These are phyloP conservation scores for Zymoseptoria tritici DNA, from an alignment of 2,329 filamentous ascomycete species.

Conservation along the genomic window DNA sequence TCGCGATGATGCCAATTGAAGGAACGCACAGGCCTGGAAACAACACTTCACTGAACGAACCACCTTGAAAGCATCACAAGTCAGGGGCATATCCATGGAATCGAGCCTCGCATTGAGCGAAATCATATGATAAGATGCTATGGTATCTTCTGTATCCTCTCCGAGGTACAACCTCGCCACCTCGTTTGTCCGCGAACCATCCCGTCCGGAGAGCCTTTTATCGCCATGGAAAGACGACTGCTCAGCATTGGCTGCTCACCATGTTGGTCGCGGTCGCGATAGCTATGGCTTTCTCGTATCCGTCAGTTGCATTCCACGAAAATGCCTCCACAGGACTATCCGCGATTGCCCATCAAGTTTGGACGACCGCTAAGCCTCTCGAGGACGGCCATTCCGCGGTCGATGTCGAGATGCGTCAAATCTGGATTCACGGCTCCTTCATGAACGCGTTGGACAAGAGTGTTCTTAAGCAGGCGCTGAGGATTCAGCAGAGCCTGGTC, in stretches of 20 bases:
- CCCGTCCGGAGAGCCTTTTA: conserved; percentile 58
- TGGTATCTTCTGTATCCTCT: conserved; percentile 61
- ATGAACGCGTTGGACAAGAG: conserved; percentile 65
- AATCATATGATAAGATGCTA: conserved; percentile 24
- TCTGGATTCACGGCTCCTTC: conserved; percentile 75
- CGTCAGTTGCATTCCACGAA: conserved; percentile 65
- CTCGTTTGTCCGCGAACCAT: conserved; percentile 56
- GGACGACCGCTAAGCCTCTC: conserved; percentile 47
- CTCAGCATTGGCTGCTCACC: conserved; percentile 66
- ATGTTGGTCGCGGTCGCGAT: conserved; percentile 66
- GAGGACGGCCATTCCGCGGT: conserved; percentile 40
- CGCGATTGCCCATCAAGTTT: conserved; percentile 69
- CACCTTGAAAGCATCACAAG: neutral
- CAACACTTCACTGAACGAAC: neutral
- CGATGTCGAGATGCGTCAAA: conserved; percentile 73
- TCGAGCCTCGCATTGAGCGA: neutral
- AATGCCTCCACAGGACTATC: conserved; percentile 65
- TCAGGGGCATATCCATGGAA: neutral
- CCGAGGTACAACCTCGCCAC: conserved; percentile 69
- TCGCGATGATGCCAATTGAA: neutral
- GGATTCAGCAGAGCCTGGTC: conserved; percentile 63
- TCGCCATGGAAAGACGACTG: conserved; percentile 62
- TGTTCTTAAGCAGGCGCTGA: conserved; percentile 58
- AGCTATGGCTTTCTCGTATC: conserved; percentile 64
- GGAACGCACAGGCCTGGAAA: no score